Conservation (phyloP, 805 yeast genomes). For the Kazachstania kunashirensis region DNA sequence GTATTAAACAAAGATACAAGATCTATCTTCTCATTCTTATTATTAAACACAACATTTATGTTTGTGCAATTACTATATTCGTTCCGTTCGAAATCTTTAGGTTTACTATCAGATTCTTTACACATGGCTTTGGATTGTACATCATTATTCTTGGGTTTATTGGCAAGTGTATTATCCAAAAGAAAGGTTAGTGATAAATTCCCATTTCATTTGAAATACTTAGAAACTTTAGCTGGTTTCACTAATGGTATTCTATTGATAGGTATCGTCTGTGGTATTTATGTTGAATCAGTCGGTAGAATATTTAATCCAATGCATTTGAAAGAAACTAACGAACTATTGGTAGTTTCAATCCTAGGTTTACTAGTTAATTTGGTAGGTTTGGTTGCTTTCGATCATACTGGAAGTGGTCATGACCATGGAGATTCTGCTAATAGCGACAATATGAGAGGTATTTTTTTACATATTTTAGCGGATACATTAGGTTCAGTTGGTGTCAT, state of each 20-base stretch:
- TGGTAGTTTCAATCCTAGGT: constrained; percentile 79
- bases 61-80: constrained; percentile 86
- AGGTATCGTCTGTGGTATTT: constrained; percentile 82
- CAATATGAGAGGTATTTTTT: constrained; percentile 88
- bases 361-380: constrained; percentile 85
- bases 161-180: constrained; percentile 66
- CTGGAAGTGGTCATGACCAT: constrained; percentile 37
- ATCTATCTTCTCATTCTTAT: constrained; percentile 77
- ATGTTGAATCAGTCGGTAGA: constrained; percentile 79
- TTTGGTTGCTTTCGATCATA: constrained; percentile 87
- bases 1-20: constrained; percentile 58
- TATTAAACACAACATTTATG: constrained; percentile 88
- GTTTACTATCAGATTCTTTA: constrained; percentile 82
- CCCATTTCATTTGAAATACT: constrained; percentile 73
- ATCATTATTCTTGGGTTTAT: constrained; percentile 76
- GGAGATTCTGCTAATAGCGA: constrained; percentile 31
- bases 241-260: constrained; percentile 83
- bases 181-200: constrained; percentile 53
- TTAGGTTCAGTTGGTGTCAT: constrained; percentile 96
- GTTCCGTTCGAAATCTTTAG: constrained; percentile 83
- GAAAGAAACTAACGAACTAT: constrained; percentile 71
- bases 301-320: constrained; percentile 67
- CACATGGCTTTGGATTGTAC: constrained; percentile 96
- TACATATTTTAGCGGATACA: constrained; percentile 92
- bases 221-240: constrained; percentile 90